Base-by-base conservation (phyloP, 2,329 filamentous ascomycete genomes). In the Cercospora sp. region DNA sequence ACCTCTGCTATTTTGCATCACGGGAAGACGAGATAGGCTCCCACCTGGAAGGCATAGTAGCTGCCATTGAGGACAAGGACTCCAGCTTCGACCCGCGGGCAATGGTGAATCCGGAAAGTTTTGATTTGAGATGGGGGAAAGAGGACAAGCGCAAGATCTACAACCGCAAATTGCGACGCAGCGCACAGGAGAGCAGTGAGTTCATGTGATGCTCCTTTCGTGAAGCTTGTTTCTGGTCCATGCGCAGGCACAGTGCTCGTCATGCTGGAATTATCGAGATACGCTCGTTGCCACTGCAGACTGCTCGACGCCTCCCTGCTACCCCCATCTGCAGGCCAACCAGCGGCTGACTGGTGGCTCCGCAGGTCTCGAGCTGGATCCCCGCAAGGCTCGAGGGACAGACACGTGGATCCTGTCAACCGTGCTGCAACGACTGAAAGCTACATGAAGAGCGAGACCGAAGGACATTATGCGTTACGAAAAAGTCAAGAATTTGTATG, bases 71-170 rank as follows among this genome's bases (percentile, higher is more conserved):
- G 76, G 94, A 98, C 66, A 92, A 96, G 69, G 86, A 88, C 1
- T 92, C 94, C 0, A 90, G 91, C 0, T 98, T 97, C 76, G 95
- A 99, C 77, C 95, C 95, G 0, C 87, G 94, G 57, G 94, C 92
- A 10, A 87, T 93, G 34, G 92, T 98, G 43, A 90, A 97, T 71
- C 91, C 89, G 0, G 94, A 97, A 75, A 93, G 94, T 2, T 90
- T 91, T 49, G 92, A 89, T 79, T 83, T 98, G 57, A 95, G 90
- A 77, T 99, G 95, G 94, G 93, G 93, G 3, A 85, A 85, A 3
- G 81, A 87, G 0, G 90, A 93, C 2, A 90, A 94, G 63, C 91
- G 91, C 77, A 97, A 94, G 80, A 81, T 88, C 72, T 98, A 98
- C 81, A 93, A 91, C 74, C 88, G 94, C 63, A 88, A 88, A 69